Evolutionary conservation across 2,329 filamentous ascomycete species (phyloP).

Genomic region (Pseudodiploospora longispora): DNA sequence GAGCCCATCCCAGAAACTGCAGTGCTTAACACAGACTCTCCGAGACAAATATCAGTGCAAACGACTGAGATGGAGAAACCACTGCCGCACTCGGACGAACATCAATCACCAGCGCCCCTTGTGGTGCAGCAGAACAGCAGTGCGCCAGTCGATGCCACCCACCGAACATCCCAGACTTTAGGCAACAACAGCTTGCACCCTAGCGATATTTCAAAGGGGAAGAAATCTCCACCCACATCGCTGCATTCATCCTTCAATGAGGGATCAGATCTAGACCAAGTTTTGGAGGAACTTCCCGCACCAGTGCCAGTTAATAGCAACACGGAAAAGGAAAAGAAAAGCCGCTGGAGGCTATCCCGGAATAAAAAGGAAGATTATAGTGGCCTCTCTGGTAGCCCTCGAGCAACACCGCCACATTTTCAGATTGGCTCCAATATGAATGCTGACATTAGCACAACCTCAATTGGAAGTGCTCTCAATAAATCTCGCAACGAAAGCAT

Average conservation of each 20-base stretch:
- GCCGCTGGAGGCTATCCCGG: constrained; percentile 65
- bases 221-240: constrained; percentile 68
- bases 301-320: constrained; percentile 17
- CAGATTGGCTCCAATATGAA: constrained; percentile 53
- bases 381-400: constrained; percentile 27
- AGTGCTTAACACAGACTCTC: neutral
- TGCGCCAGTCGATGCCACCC: constrained; percentile 37
- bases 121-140: constrained; percentile 18
- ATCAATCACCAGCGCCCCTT: constrained; percentile 11
- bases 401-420: constrained; percentile 35
- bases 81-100: constrained; percentile 11
- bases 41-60: neutral
- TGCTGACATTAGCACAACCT: constrained; percentile 59
- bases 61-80: constrained; percentile 2
- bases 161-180: constrained; percentile 37
- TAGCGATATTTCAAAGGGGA: constrained; percentile 49
- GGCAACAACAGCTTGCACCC: constrained; percentile 34
- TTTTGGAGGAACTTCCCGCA: constrained; percentile 46
- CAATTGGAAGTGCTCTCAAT: constrained; percentile 54
- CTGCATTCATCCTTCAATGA: constrained; percentile 73
- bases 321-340: constrained; percentile 58
- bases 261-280: constrained; percentile 69
- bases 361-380: constrained; percentile 49
- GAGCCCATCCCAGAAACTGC: constrained; percentile 15
- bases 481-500: constrained; percentile 38